These are phyloP conservation scores for Malassezia nana DNA, from an alignment of 1,284 basidiomycete genomes.

Conservation along the genomic window DNA sequence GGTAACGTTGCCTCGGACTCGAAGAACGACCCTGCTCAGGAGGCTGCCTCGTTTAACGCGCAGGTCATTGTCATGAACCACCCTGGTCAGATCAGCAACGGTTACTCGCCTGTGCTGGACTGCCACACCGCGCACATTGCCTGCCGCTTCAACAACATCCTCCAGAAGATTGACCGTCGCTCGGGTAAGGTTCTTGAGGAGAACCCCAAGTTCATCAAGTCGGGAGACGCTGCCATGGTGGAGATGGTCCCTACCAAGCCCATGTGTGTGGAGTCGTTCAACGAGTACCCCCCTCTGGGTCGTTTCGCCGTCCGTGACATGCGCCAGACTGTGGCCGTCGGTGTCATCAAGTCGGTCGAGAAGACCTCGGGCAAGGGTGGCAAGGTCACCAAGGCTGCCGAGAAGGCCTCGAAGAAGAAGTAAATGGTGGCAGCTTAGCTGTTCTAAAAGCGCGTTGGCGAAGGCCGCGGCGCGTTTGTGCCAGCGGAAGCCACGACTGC, in stretches of 20 bases:
- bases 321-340: conserved; percentile 59
- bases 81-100: conserved; percentile 98
- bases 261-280: conserved; percentile 96
- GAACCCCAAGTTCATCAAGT: conserved; percentile 74
- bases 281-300: conserved; percentile 96
- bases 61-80: conserved; percentile 99
- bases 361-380: conserved; percentile 32
- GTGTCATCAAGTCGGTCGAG: conserved; percentile 69
- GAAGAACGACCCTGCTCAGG: conserved; percentile 99
- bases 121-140: conserved; percentile 99
- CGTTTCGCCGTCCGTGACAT: conserved; percentile 67
- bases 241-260: conserved; percentile 95
- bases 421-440: conserved; percentile 22
- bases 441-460: conserved; percentile 11
- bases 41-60: conserved; percentile 97
- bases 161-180: conserved; percentile 95
- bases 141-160: conserved; percentile 95
- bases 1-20: conserved; percentile 98
- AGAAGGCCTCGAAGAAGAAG: conserved; percentile 61
- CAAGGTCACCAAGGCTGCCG: conserved; percentile 81
- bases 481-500: not conserved
- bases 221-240: conserved; percentile 69
- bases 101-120: conserved; percentile 95
- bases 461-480: not conserved
- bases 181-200: conserved; percentile 84